A percentile compares a stretch with the other conserved stretches of the same genome.
phyloP scores from a whole-genome alignment of 148 eudicot genomes.

The Vaccinium macrocarpon region DNA sequence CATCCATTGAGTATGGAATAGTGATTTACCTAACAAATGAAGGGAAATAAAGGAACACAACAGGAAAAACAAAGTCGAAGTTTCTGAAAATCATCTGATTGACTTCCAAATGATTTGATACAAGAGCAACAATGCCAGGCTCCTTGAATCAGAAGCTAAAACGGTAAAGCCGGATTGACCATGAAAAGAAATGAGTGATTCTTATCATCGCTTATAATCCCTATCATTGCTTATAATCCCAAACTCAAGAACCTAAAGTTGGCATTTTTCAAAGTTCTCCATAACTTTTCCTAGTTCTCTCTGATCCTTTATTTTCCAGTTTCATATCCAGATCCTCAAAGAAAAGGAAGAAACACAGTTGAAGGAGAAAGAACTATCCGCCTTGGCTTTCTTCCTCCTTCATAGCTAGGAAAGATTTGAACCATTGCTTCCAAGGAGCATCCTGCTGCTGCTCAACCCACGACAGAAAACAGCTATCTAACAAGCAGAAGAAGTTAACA shows the following conservation, averaged over 20 bases:
- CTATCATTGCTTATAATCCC: neutral
- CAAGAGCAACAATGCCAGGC: neutral
- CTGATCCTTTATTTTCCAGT: neutral
- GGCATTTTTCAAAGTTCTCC: neutral
- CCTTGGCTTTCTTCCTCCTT: constrained; percentile 43
- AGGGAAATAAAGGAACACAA: neutral
- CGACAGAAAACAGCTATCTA: constrained; percentile 92
- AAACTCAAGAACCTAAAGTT: constrained; percentile 13
- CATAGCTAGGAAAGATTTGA: constrained; percentile 34
- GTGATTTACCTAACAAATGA: neutral
- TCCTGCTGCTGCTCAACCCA: constrained; percentile 96
- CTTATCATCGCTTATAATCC: neutral
- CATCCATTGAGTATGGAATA: neutral
- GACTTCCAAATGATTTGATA: neutral
- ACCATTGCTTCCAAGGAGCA: constrained; percentile 90
- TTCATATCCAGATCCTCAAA: neutral
- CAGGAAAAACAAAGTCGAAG: neutral
- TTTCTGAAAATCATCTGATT: neutral
- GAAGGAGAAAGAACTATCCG: constrained; percentile 25
- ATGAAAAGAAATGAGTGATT: neutral
- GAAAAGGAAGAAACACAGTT: neutral
- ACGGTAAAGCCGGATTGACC: neutral
- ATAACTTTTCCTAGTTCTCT: neutral
- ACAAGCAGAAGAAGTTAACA: constrained; percentile 88
- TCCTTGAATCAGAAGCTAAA: neutral